These are phyloP conservation scores for Diaporthe sp. DNA, from an alignment of 2,329 filamentous ascomycete genomes.

Conservation along the genomic window DNA sequence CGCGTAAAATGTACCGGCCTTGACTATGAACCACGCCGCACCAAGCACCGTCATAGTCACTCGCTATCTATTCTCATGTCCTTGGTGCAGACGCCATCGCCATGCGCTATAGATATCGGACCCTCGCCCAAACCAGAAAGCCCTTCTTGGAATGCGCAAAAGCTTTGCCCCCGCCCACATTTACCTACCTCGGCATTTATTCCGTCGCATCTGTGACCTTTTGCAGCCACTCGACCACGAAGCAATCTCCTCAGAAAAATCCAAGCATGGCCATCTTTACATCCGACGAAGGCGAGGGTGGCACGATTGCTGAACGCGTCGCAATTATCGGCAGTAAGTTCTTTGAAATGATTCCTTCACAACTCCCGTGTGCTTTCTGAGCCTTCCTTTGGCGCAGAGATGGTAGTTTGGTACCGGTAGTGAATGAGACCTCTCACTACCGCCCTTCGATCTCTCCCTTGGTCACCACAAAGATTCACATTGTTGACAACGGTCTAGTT, in stretches of 20 bases:
- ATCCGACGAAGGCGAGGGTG: constrained; percentile 16
- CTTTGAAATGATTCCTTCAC: background rate
- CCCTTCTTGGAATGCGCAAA: background rate
- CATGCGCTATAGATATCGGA: background rate
- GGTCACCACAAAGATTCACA: background rate
- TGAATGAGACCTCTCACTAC: background rate
- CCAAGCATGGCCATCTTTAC: constrained; percentile 20
- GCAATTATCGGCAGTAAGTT: constrained; percentile 28
- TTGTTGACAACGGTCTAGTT: background rate
- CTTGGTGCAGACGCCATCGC: background rate
- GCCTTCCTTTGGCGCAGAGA: background rate
- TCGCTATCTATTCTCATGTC: background rate
- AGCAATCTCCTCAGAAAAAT: background rate
- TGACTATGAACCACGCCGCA: background rate
- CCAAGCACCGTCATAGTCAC: background rate
- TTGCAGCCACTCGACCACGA: background rate
- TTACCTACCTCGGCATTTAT: background rate
- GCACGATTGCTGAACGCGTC: constrained; percentile 2
- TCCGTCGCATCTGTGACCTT: background rate
- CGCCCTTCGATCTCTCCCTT: background rate
- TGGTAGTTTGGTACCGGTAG: too few species aligned
- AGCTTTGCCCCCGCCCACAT: background rate
- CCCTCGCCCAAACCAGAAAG: too few species aligned
- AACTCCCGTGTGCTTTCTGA: background rate
- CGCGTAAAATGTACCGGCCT: background rate